A percentile compares a stretch with the other conserved stretches of the same genome.
These are phyloP conservation scores for Adansonia digitata DNA, from an alignment of 345 rosid genomes.

Conservation along the genomic window DNA sequence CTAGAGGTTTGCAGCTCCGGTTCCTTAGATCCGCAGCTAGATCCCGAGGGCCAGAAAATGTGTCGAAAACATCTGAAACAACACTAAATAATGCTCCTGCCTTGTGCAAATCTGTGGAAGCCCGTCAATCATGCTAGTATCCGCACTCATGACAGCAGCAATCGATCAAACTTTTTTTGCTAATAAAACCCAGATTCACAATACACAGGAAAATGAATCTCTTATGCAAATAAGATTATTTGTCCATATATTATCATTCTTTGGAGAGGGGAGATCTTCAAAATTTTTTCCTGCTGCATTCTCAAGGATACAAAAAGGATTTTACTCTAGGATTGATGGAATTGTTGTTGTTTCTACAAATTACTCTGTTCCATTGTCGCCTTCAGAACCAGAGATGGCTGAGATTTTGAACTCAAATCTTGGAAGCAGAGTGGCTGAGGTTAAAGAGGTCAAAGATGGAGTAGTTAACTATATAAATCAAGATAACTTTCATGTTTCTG, in stretches of 20 bases:
- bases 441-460: too few species aligned
- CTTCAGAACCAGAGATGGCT: neutral
- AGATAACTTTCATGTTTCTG: too few species aligned
- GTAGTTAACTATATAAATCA: too few species aligned
- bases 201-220: neutral
- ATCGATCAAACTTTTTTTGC: neutral
- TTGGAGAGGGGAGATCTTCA: neutral
- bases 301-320: too few species aligned
- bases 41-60: slow-evolving; percentile 24
- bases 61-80: slow-evolving; percentile 32
- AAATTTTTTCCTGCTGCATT: neutral
- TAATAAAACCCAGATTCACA: neutral
- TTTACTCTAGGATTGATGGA: neutral
- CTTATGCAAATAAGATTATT: neutral
- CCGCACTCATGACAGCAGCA: neutral
- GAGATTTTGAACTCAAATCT: neutral
- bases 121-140: slow-evolving; percentile 20
- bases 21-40: slow-evolving; percentile 48
- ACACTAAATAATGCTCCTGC: slow-evolving; percentile 22
- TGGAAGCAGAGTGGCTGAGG: neutral
- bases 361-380: neutral
- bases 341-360: neutral
- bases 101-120: slow-evolving; percentile 10
- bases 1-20: slow-evolving; percentile 48
- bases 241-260: neutral